Evolutionary conservation across 148 eudicot species (phyloP).

Genomic region (Pouteria glomerata): DNA sequence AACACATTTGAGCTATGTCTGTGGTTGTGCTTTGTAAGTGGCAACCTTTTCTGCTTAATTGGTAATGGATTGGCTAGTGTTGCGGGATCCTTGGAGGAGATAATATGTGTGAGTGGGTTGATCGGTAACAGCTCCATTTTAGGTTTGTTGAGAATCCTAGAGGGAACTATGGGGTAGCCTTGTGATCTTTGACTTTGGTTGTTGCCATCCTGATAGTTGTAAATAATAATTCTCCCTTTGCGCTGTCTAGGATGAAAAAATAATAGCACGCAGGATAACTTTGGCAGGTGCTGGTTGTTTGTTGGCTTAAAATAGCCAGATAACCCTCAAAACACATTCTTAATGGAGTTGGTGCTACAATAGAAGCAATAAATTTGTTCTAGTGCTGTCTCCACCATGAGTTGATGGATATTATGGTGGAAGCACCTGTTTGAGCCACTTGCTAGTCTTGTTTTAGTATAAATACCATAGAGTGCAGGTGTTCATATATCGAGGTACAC

Average conservation of each 20-base stretch:
- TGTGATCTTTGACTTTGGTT: not conserved
- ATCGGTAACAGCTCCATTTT: not conserved
- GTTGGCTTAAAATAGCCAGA: conserved; percentile 3
- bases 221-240: not conserved
- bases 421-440: conserved; percentile 9
- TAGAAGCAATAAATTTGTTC: not conserved
- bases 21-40: not conserved
- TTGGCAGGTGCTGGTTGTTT: not conserved
- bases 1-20: not conserved
- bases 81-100: not conserved
- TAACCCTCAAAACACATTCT: not conserved
- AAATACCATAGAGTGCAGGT: not conserved
- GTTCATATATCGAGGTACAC: not conserved
- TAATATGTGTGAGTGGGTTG: not conserved
- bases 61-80: not conserved
- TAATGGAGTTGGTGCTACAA: conserved; percentile 10
- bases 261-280: not conserved
- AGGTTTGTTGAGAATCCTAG: not conserved
- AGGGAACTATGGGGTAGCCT: not conserved
- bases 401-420: not conserved
- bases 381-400: conserved; percentile 23
- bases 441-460: conserved; percentile 5
- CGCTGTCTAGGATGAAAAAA: not conserved
- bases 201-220: not conserved
- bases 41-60: not conserved